Evolutionary conservation across 2,329 filamentous ascomycete species (phyloP).

Genomic region (Verruconis gallopava): DNA sequence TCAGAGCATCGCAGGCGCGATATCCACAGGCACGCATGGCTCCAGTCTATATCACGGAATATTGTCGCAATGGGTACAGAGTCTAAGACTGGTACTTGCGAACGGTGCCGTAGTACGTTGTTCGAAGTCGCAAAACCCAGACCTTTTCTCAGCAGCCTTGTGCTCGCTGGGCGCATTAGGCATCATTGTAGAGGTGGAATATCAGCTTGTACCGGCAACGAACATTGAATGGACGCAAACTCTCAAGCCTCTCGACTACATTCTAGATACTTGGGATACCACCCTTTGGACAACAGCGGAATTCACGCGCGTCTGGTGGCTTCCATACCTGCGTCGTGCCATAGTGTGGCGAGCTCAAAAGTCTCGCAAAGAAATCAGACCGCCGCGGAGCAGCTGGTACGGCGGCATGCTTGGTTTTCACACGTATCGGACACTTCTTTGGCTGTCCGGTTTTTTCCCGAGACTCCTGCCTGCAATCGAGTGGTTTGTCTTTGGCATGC

Average conservation of each 20-base stretch:
- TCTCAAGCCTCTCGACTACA: slow-evolving; percentile 53
- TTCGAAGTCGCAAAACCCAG: slow-evolving; percentile 50
- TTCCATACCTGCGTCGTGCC: slow-evolving; percentile 78
- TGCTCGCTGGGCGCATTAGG: slow-evolving; percentile 82
- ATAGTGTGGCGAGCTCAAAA: slow-evolving; percentile 85
- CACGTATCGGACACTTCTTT: slow-evolving; percentile 84
- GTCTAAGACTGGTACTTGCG: slow-evolving; percentile 67
- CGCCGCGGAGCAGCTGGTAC: slow-evolving; percentile 59
- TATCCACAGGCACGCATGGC: slow-evolving; percentile 87
- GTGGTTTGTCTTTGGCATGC: slow-evolving; percentile 95
- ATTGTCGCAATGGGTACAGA: slow-evolving; percentile 63
- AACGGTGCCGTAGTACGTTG: slow-evolving; percentile 65
- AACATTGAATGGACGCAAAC: slow-evolving; percentile 80
- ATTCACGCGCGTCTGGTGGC: slow-evolving; percentile 95
- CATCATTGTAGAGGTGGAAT: slow-evolving; percentile 80
- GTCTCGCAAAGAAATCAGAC: slow-evolving; percentile 33
- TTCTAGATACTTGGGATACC: slow-evolving; percentile 59
- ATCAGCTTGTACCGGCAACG: slow-evolving; percentile 66
- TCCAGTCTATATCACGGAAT: slow-evolving; percentile 75
- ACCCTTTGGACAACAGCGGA: slow-evolving; percentile 73
- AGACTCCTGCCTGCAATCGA: slow-evolving; percentile 76
- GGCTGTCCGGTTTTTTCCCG: slow-evolving; percentile 64
- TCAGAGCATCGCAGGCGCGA: slow-evolving; percentile 84
- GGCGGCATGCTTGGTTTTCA: slow-evolving; percentile 73
- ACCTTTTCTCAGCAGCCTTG: slow-evolving; percentile 79